These are phyloP conservation scores for Lecanoromycetidae sp. DNA, from an alignment of 2,329 filamentous ascomycete genomes.

Conservation along the genomic window DNA sequence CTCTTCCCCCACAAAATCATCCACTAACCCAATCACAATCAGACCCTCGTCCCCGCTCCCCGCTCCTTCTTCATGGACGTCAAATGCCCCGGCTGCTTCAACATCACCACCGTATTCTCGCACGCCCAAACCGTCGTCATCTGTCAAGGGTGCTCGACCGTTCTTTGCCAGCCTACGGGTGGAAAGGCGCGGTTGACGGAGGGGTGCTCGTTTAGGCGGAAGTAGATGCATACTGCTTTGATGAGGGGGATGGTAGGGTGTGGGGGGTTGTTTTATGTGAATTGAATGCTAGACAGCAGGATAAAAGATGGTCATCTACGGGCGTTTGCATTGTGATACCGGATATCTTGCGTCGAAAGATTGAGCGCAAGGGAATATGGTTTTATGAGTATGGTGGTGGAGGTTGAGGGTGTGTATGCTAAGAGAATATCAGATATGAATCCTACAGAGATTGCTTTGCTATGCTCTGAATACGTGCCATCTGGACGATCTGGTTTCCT, in stretches of 20 bases:
- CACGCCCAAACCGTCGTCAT: constrained; percentile 99
- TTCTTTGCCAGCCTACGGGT: constrained; percentile 98
- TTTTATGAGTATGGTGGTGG: background rate
- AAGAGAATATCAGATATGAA: constrained; percentile 1
- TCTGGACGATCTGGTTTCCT: background rate
- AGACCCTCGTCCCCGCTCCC: constrained; percentile 89
- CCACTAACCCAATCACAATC: constrained; percentile 16
- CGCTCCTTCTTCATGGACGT: constrained; percentile 99
- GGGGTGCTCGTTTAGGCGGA: constrained; percentile 99
- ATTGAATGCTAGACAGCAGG: constrained; percentile 2
- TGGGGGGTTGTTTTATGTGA: background rate
- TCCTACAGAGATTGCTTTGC: no score
- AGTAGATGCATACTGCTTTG: constrained; percentile 55
- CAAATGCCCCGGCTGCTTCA: constrained; percentile 99
- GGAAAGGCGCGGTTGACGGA: constrained; percentile 98
- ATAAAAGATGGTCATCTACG: constrained; percentile 15
- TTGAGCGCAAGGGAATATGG: background rate
- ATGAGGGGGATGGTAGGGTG: constrained; percentile 20
- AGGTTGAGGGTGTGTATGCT: background rate
- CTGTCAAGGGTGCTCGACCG: constrained; percentile 98
- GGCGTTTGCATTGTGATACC: constrained; percentile 7
- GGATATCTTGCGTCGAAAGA: constrained; percentile 9
- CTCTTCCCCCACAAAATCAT: constrained; percentile 18
- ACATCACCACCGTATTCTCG: constrained; percentile 99
- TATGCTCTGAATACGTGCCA: no score